Conservation (phyloP, 2,329 filamentous ascomycete genomes). For the Akanthomyces uredinophilus region DNA sequence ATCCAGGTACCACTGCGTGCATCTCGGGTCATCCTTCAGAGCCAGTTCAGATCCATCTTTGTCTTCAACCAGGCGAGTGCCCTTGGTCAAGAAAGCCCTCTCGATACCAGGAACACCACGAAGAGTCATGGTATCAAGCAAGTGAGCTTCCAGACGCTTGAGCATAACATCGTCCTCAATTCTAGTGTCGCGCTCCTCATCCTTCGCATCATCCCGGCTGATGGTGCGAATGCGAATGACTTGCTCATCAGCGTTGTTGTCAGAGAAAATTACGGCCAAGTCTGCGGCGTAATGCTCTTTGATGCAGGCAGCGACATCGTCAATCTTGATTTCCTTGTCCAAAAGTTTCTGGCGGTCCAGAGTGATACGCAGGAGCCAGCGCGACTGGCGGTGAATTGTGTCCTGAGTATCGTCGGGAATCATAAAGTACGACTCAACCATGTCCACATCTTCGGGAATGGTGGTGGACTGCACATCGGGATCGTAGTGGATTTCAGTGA, state of each 20-base stretch:
- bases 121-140: constrained; percentile 84
- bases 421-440: constrained; percentile 95
- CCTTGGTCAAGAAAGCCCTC: constrained; percentile 87
- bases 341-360: constrained; percentile 91
- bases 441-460: constrained; percentile 82
- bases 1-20: constrained; percentile 93
- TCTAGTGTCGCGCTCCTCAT: constrained; percentile 55
- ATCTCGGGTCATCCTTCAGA: constrained; percentile 66
- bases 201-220: constrained; percentile 62
- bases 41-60: constrained; percentile 69
- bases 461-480: constrained; percentile 81
- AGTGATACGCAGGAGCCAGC: constrained; percentile 91
- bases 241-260: constrained; percentile 94
- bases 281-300: constrained; percentile 83
- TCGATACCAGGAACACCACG: constrained; percentile 87
- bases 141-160: constrained; percentile 84
- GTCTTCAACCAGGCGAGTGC: constrained; percentile 60
- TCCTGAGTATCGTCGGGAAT: constrained; percentile 72
- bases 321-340: constrained; percentile 86
- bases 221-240: constrained; percentile 89
- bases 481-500: constrained; percentile 96
- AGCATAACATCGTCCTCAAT: constrained; percentile 88
- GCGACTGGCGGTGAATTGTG: constrained; percentile 69
- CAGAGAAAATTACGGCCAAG: constrained; percentile 90
- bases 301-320: constrained; percentile 84